Conservation (phyloP, 192 early-diverging fungal genomes). For the Coemansia sp. region DNA sequence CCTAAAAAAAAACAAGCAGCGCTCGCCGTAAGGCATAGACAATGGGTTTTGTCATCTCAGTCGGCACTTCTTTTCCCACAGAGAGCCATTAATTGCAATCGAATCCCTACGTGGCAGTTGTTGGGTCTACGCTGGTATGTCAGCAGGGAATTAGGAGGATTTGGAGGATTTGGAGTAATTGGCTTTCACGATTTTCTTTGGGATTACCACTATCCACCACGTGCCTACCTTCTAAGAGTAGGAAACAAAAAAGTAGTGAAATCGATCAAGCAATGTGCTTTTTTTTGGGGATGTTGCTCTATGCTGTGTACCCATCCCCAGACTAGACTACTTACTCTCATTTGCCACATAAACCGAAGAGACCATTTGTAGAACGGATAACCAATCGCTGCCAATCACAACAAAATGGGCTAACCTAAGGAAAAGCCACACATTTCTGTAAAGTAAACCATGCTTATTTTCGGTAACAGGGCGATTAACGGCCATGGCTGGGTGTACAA, state of each 20-base stretch:
- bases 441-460: not conserved
- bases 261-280: no score
- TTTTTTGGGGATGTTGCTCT: not conserved
- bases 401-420: not conserved
- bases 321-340: not conserved
- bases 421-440: not conserved
- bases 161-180: not conserved
- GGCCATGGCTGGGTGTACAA: not conserved
- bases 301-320: not conserved
- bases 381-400: not conserved
- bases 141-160: not conserved
- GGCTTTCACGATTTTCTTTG: not conserved
- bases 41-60: not conserved
- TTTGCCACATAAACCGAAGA: not conserved
- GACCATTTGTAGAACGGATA: not conserved
- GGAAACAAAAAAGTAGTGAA: not conserved
- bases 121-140: not conserved
- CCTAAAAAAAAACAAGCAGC: not conserved
- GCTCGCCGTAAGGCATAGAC: not conserved
- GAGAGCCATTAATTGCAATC: not conserved
- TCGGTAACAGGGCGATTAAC: not conserved
- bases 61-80: not conserved
- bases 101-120: not conserved
- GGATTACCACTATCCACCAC: not conserved
- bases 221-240: not conserved